These are phyloP conservation scores for Brettanomyces sp. DNA, from an alignment of 805 yeast genomes.

Conservation along the genomic window DNA sequence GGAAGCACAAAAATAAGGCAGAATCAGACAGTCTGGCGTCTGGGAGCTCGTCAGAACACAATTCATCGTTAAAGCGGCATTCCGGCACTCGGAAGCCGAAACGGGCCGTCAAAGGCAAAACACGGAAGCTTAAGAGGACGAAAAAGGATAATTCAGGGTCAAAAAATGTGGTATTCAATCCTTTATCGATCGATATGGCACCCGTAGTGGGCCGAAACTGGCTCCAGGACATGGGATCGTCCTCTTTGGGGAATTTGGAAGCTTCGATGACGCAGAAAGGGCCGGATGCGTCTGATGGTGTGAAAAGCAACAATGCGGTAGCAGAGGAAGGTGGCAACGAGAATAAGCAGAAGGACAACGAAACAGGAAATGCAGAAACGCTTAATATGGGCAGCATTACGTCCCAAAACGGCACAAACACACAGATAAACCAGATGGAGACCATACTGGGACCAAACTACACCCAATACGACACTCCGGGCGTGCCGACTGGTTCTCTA, in stretches of 20 bases:
- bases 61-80: not conserved
- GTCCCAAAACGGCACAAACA: too few relatives aligned
- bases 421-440: too few relatives aligned
- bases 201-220: not conserved
- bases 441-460: too few relatives aligned
- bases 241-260: constrained; percentile 1
- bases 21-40: not conserved
- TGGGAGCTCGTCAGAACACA: not conserved
- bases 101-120: not conserved
- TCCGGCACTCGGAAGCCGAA: not conserved
- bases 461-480: too few relatives aligned
- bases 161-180: constrained; percentile 20
- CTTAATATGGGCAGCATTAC: too few relatives aligned
- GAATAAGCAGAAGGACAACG: too few relatives aligned
- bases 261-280: not conserved
- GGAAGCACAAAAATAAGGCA: constrained; percentile 16
- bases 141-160: not conserved
- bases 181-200: constrained; percentile 16
- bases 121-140: not conserved
- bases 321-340: not conserved
- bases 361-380: too few relatives aligned
- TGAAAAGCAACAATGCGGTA: not conserved
- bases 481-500: too few relatives aligned
- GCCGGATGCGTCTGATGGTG: not conserved
- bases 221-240: constrained; percentile 1